Base-by-base conservation (phyloP, 2,329 filamentous ascomycete genomes). In the Penicillium sp. region DNA sequence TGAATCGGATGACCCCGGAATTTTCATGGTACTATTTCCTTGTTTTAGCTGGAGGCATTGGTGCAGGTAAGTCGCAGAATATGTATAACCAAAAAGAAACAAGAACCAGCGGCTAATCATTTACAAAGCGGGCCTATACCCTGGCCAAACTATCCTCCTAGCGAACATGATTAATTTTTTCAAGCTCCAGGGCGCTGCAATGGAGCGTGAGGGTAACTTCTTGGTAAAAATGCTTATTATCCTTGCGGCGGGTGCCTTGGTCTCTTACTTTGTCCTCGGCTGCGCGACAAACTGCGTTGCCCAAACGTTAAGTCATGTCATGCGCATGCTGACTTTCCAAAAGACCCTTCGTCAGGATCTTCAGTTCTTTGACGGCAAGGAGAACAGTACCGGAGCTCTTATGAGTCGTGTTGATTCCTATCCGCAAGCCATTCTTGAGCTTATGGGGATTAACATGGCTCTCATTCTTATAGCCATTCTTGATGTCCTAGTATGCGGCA, bases 271-370 rank as follows among this genome's bases (percentile, higher is more conserved):
- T 47, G 55, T 71, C 7, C 66, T 82, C 88, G 3, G 77, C 91
- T 59, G 87, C 90, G 8, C 86, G 90, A 72, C 86, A 95, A 63
- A 75, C 93, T 58, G 83, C 88, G 7, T 92, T 90, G 70, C 76
- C 84, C 23, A 77, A 80, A 7, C 90, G 94, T 71, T 92, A 91
- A 58, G 70, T 90, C 56, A 82, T 88, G 2, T 93, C 97, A 69
- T 93, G 92, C 23, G 88, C 79, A 85, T 88, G 41, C 85, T 98
- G 23, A 86, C 97, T 58, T 91, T 92, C 73, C 88, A 92, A n/a
- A 92, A 94, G 2, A 92, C 98, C 82, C 86, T 98, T 54, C 91
- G 93, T 65, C 94, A 98, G 77, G 95, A 98, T 66, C 93, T 98
- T 61, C 83, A 88, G 31, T 98, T 93, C 76, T 99, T 97, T 69